Conservation (phyloP, 768 basidiomycete species). For the Leccinum broughii region DNA sequence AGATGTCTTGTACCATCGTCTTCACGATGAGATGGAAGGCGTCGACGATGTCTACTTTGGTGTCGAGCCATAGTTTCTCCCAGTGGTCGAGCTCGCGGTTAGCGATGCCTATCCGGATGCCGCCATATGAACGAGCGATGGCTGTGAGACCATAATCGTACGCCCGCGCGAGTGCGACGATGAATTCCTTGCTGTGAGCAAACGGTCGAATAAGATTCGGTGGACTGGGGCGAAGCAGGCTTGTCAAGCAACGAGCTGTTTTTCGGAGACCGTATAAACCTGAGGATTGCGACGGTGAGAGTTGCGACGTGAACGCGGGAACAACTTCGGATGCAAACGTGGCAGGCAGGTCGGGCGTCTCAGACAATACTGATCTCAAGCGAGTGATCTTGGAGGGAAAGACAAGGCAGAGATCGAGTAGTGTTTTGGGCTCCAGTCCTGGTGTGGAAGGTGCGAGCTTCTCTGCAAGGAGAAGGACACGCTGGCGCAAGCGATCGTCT, state of each 20-base stretch:
- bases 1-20: conserved; percentile 50
- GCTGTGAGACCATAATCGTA: conserved; percentile 60
- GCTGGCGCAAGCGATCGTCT: conserved; percentile 48
- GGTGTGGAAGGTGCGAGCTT: conserved; percentile 43
- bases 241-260: conserved; percentile 53
- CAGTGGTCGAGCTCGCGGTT: conserved; percentile 54
- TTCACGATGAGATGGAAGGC: conserved; percentile 60
- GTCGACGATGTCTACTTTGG: conserved; percentile 73
- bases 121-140: conserved; percentile 63
- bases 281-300: conserved; percentile 43
- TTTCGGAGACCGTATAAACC: conserved; percentile 70
- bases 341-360: conserved; percentile 34
- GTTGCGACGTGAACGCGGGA: conserved; percentile 51
- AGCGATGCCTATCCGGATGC: conserved; percentile 35
- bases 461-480: conserved; percentile 57
- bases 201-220: conserved; percentile 52
- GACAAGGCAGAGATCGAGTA: conserved; percentile 64
- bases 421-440: conserved; percentile 49
- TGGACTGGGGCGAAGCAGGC: conserved; percentile 54
- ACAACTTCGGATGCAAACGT: conserved; percentile 48
- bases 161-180: conserved; percentile 54
- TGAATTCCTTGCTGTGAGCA: conserved; percentile 49
- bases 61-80: conserved; percentile 70
- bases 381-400: conserved; percentile 49
- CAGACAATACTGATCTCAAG: conserved; percentile 45